Conservation (phyloP, 225 moss, liverwort and hornwort species). For the Marchantia paleacea region DNA sequence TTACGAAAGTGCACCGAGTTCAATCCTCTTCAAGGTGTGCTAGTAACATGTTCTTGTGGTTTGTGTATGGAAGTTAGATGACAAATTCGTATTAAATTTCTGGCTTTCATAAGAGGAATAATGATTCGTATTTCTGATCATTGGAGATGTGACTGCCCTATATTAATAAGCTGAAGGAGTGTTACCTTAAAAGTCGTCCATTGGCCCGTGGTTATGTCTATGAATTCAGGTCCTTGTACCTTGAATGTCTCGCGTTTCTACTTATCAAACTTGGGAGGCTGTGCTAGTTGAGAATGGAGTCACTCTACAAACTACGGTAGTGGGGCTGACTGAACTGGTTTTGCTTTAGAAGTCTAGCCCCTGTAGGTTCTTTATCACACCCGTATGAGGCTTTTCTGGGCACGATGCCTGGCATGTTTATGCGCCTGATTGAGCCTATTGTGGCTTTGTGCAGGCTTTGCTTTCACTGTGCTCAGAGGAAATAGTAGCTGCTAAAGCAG, state of each 20-base stretch:
- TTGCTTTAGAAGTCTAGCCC: not conserved
- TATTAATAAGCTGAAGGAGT: not conserved
- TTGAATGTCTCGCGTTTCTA: not conserved
- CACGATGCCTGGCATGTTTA: not conserved
- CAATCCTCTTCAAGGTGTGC: conserved; percentile 85
- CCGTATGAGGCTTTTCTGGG: not conserved
- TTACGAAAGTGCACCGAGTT: conserved; percentile 91
- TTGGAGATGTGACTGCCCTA: not conserved
- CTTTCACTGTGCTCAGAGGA: conserved; percentile 89
- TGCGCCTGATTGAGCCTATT: not conserved
- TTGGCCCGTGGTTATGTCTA: not conserved
- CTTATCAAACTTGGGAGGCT: not conserved
- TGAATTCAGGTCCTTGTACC: not conserved
- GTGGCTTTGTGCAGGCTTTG: conserved; percentile 60
- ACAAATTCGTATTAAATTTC: not conserved
- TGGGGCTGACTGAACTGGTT: not conserved
- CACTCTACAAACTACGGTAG: not conserved
- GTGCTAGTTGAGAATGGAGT: not conserved
- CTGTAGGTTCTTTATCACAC: not conserved
- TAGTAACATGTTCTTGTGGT: not conserved
- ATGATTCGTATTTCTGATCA: not conserved
- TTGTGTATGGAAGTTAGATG: not conserved
- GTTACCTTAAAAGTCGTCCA: not conserved
- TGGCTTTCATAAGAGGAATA: not conserved
- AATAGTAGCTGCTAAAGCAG: conserved; percentile 74